A percentile compares a stretch with the other conserved stretches of the same genome.
Conservation (phyloP, 2,329 filamentous ascomycete genomes). For the Colletotrichum sp. region DNA sequence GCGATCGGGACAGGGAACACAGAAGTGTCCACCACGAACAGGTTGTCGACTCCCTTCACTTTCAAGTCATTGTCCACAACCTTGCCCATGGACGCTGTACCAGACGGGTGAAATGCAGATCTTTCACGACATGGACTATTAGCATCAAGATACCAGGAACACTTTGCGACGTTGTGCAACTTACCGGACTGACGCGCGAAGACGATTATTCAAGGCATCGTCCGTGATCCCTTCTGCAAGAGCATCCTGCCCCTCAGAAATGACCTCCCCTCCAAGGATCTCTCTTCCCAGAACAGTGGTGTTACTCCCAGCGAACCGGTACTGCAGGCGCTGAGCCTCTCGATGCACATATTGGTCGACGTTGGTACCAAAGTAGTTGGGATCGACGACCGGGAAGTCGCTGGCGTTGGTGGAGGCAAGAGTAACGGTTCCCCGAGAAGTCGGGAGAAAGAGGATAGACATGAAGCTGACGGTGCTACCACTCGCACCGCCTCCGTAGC, state of each 20-base stretch:
- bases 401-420: not conserved
- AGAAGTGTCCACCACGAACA: not conserved
- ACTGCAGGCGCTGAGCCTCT: not conserved
- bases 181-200: not conserved
- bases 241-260: not conserved
- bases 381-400: not conserved
- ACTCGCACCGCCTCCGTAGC: not conserved
- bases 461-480: not conserved
- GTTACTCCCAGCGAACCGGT: not conserved
- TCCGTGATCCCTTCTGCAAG: not conserved
- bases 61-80: not conserved
- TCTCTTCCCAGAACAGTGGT: not conserved
- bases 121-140: not conserved
- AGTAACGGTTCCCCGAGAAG: not conserved
- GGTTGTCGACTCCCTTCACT: not conserved
- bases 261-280: not conserved
- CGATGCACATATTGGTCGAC: not conserved
- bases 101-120: not conserved
- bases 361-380: not conserved
- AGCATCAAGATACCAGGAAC: not conserved
- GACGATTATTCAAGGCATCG: not conserved
- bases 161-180: not conserved
- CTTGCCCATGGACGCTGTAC: not conserved
- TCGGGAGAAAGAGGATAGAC: not conserved
- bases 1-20: not conserved